Evolutionary conservation across 768 basidiomycete species (phyloP).

Genomic region (Tricholoma hemisulphureum): DNA sequence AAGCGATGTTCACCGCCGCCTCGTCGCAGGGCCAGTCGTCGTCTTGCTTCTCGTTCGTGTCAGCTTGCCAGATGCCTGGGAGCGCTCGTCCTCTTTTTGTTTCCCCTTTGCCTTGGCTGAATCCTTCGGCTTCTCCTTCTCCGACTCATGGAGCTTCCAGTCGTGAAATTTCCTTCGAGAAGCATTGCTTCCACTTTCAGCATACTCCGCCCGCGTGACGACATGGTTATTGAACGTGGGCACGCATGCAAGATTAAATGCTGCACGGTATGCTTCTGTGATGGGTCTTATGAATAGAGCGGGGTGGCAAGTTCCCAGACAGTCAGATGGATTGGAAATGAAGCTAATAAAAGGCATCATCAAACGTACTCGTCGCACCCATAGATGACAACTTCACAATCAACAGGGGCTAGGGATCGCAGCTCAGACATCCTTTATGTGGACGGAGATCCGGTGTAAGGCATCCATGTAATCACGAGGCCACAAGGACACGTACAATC

Average conservation of each 20-base stretch:
- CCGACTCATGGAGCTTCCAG: constrained; percentile 47
- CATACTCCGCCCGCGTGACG: constrained; percentile 80
- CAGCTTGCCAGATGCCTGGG: constrained; percentile 18
- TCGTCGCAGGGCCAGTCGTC: constrained; percentile 9
- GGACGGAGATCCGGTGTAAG: constrained; percentile 5
- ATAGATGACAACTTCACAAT: constrained; percentile 72
- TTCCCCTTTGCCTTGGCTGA: constrained; percentile 28
- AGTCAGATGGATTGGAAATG: constrained; percentile 9
- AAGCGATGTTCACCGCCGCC: constrained; percentile 14
- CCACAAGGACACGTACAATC: constrained; percentile 60
- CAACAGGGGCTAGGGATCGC: constrained; percentile 76
- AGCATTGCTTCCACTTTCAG: constrained; percentile 76
- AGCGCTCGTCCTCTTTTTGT: constrained; percentile 34
- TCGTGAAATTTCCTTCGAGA: constrained; percentile 73
- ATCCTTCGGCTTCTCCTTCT: constrained; percentile 35
- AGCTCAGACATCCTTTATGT: constrained; percentile 66
- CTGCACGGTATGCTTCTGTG: constrained; percentile 63
- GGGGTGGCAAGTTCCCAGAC: constrained; percentile 5
- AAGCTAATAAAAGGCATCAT: constrained; percentile 8
- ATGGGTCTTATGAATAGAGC: constrained; percentile 49
- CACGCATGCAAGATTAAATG: constrained; percentile 53
- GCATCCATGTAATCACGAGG: constrained; percentile 6
- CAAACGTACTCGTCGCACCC: constrained; percentile 68
- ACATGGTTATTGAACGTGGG: constrained; percentile 50
- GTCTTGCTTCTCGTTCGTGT: constrained; percentile 17